These are phyloP conservation scores for Fusarium tjaetaba DNA, from an alignment of 2,329 filamentous ascomycete species.

Conservation along the genomic window DNA sequence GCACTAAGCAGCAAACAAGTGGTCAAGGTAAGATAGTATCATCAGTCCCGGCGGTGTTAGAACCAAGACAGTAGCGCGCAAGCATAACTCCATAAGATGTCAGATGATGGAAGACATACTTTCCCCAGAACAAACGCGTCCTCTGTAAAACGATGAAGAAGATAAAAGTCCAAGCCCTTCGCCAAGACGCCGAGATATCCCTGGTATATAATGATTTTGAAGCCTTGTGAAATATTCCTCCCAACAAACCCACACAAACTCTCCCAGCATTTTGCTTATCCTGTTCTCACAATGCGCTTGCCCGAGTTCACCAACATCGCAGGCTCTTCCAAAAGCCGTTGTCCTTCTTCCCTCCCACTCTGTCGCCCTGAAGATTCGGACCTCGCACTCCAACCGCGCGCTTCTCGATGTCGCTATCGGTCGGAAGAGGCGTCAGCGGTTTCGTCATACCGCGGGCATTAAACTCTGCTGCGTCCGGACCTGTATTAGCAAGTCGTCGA, in stretches of 20 bases:
- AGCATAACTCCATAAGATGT: slow-evolving; percentile 31
- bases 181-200: slow-evolving; percentile 44
- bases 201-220: slow-evolving; percentile 44
- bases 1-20: slow-evolving; percentile 5
- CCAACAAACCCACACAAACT: slow-evolving; percentile 16
- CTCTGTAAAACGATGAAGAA: slow-evolving; percentile 9
- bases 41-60: slow-evolving; percentile 11
- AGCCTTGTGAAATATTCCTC: slow-evolving; percentile 30
- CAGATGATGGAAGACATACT: slow-evolving; percentile 16
- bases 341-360: slow-evolving; percentile 52
- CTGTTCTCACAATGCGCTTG: background rate
- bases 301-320: slow-evolving; percentile 63
- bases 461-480: slow-evolving; percentile 54
- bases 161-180: slow-evolving; percentile 28
- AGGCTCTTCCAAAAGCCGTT: slow-evolving; percentile 66
- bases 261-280: background rate
- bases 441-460: slow-evolving; percentile 66
- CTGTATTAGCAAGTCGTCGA: slow-evolving; percentile 61
- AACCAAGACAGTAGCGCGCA: slow-evolving; percentile 21
- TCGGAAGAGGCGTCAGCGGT: slow-evolving; percentile 64
- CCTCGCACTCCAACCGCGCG: slow-evolving; percentile 58
- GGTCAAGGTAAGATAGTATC: slow-evolving; percentile 7
- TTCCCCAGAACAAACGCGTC: slow-evolving; percentile 24
- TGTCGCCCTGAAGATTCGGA: slow-evolving; percentile 55
- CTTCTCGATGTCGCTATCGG: slow-evolving; percentile 54